phyloP scores from a whole-genome alignment of 2,329 filamentous ascomycete species.

The Apiospora kogelbergensis region DNA sequence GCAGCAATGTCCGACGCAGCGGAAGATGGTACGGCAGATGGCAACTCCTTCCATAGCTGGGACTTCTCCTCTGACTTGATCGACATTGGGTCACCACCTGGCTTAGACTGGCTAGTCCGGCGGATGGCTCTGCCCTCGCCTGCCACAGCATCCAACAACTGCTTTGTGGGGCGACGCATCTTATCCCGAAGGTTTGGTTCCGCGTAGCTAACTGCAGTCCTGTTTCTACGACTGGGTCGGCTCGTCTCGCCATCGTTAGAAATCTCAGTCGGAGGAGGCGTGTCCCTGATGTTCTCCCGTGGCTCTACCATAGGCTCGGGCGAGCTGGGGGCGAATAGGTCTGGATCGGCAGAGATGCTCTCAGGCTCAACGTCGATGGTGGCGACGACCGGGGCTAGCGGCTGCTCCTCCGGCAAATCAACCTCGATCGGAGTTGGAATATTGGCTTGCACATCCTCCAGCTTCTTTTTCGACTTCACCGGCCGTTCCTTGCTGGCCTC shows the following conservation, averaged over 20 bases:
- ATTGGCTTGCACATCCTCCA: constrained; percentile 14
- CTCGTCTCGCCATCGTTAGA: constrained; percentile 55
- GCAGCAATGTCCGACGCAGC: constrained; percentile 26
- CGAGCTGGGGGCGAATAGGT: constrained; percentile 47
- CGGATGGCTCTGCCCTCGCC: constrained; percentile 58
- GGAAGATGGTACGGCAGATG: constrained; percentile 11
- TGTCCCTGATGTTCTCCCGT: constrained; percentile 44
- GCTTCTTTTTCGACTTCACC: constrained; percentile 20
- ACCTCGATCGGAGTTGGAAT: constrained; percentile 30
- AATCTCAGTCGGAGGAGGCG: constrained; percentile 60
- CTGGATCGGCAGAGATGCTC: constrained; percentile 38
- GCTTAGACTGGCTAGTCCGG: constrained; percentile 37
- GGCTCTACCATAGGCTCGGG: constrained; percentile 42
- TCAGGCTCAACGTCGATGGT: constrained; percentile 29
- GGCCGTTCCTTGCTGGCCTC: constrained; percentile 15
- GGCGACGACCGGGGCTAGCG: constrained; percentile 18
- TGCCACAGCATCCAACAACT: constrained; percentile 71
- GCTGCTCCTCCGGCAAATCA: constrained; percentile 17
- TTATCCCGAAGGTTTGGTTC: constrained; percentile 80
- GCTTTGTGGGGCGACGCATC: constrained; percentile 78
- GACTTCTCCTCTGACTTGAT: constrained; percentile 37
- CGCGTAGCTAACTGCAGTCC: constrained; percentile 73
- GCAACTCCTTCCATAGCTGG: constrained; percentile 32
- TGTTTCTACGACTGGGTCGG: constrained; percentile 65
- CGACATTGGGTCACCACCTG: constrained; percentile 27